Evolutionary conservation across 2,329 filamentous ascomycete species (phyloP).

Genomic region (Fusarium papillatum): DNA sequence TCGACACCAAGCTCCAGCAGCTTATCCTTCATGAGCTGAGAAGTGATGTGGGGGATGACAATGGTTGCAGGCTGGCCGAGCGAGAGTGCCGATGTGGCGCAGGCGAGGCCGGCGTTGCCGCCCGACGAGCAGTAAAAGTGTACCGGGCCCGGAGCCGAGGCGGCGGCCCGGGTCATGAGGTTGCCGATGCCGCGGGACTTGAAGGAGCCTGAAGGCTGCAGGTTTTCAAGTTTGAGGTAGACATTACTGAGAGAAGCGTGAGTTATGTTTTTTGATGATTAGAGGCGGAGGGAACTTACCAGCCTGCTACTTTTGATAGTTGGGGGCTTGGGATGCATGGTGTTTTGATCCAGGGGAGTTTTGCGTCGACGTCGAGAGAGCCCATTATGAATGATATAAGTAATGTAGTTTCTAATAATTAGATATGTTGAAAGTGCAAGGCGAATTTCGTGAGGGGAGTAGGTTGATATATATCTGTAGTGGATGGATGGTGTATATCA

Average conservation of each 20-base stretch:
- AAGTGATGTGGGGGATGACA: conserved; percentile 77
- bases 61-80: conserved; percentile 79
- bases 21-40: conserved; percentile 79
- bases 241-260: conserved; percentile 68
- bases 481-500: neutral
- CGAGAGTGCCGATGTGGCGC: conserved; percentile 77
- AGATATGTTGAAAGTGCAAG: neutral
- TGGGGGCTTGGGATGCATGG: conserved; percentile 77
- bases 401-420: neutral
- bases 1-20: conserved; percentile 76
- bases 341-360: conserved; percentile 77
- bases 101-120: conserved; percentile 89
- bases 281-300: conserved; percentile 60
- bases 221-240: conserved; percentile 87
- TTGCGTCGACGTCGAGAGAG: conserved; percentile 53
- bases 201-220: conserved; percentile 89
- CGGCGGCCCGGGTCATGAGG: conserved; percentile 66
- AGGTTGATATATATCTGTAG: neutral
- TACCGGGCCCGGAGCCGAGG: conserved; percentile 50
- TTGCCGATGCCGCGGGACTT: conserved; percentile 85
- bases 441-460: neutral
- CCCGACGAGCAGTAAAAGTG: conserved; percentile 88
- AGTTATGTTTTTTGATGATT: neutral
- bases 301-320: conserved; percentile 79
- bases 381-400: conserved; percentile 50